Conservation (phyloP, 768 basidiomycete genomes). For the Tephrocybe sp. region DNA sequence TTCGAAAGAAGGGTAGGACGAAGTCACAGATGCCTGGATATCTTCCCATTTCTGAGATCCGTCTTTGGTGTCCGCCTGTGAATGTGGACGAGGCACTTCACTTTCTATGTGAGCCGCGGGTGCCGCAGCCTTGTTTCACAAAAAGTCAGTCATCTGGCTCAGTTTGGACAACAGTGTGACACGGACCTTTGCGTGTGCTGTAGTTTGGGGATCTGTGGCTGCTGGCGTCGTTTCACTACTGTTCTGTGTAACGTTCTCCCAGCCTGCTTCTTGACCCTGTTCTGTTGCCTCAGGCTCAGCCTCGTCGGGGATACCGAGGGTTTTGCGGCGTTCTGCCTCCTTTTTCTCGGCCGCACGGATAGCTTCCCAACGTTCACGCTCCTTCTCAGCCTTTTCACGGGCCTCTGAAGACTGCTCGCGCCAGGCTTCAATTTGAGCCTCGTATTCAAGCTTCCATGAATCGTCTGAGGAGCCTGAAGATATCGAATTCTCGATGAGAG, state of each 20-base stretch:
- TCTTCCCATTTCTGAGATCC: constrained; percentile 75
- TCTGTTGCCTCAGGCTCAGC: constrained; percentile 9
- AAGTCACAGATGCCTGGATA: constrained; percentile 54
- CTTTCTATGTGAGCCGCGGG: constrained; percentile 17
- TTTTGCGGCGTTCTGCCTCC: constrained; percentile 38
- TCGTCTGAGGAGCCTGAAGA: constrained; percentile 34
- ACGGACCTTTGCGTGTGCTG: constrained; percentile 36
- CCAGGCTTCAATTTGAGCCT: constrained; percentile 69
- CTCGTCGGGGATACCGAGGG: constrained; percentile 18
- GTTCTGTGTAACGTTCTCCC: constrained; percentile 35
- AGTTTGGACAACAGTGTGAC: not conserved
- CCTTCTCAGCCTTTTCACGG: constrained; percentile 72
- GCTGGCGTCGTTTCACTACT: constrained; percentile 18
- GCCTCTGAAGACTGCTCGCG: constrained; percentile 69
- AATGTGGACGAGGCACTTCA: constrained; percentile 30
- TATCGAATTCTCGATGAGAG: constrained; percentile 8
- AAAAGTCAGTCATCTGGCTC: not conserved
- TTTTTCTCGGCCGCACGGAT: constrained; percentile 57
- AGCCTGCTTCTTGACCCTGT: constrained; percentile 27
- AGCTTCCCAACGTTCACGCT: constrained; percentile 71
- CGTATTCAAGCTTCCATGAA: constrained; percentile 67
- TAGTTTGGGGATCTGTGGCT: constrained; percentile 30
- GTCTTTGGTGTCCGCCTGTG: constrained; percentile 37
- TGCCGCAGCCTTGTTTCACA: constrained; percentile 5
- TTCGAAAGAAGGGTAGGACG: constrained; percentile 80